These are phyloP conservation scores for Narthecium ossifragum DNA, from an alignment of 106 monocot species.

Conservation along the genomic window DNA sequence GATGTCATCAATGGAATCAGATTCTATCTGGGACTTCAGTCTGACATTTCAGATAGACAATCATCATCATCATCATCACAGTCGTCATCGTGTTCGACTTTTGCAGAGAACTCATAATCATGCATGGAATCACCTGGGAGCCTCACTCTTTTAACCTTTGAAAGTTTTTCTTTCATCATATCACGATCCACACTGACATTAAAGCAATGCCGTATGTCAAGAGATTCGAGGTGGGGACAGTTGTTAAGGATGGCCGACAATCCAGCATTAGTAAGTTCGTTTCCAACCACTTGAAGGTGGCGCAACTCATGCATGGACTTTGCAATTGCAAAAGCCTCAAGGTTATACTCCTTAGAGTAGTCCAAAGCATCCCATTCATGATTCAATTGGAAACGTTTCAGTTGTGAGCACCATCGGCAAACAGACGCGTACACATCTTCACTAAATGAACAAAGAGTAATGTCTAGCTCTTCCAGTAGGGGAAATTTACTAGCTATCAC, in stretches of 20 bases:
- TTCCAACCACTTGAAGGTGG: background rate
- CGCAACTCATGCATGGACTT: constrained; percentile 1
- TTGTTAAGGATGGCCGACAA: constrained; percentile 11
- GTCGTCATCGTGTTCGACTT: too few species aligned
- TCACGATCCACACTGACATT: background rate
- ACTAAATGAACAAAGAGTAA: too few species aligned
- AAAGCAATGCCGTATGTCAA: constrained; percentile 3
- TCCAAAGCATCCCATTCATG: background rate
- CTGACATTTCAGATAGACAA: too few species aligned
- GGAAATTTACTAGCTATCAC: too few species aligned
- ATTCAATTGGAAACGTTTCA: constrained; percentile 5
- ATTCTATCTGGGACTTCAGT: too few species aligned
- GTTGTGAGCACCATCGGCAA: background rate
- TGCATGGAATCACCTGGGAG: constrained; percentile 5
- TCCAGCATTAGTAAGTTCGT: constrained; percentile 4
- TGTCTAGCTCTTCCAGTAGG: too few species aligned
- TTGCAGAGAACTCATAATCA: background rate
- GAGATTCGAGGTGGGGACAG: constrained; percentile 8
- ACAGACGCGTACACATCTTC: background rate
- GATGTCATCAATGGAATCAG: too few species aligned
- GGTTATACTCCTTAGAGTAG: background rate
- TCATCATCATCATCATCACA: too few species aligned
- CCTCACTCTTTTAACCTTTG: background rate
- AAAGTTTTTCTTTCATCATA: background rate
- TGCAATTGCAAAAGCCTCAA: constrained; percentile 1